phyloP scores from a whole-genome alignment of 441 rosid genomes.

The Pelargonium australe region DNA sequence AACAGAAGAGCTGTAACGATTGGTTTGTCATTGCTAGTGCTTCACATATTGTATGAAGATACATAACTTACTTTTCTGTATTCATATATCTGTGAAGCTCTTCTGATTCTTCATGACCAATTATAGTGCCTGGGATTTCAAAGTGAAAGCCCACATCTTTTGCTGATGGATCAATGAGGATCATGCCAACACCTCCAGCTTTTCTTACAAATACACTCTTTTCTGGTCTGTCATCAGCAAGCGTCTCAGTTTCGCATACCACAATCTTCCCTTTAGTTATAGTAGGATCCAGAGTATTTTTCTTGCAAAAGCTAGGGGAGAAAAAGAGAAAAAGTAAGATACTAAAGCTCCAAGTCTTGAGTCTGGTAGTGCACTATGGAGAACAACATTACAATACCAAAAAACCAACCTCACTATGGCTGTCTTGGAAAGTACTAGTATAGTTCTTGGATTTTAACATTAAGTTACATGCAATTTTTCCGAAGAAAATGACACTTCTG shows the following conservation, averaged over 20 bases:
- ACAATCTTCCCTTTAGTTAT: conserved; percentile 42
- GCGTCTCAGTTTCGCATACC: conserved; percentile 30
- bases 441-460: too few species aligned
- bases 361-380: too few species aligned
- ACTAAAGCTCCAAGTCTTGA: background rate
- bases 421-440: too few species aligned
- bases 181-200: conserved; percentile 46
- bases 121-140: conserved; percentile 30
- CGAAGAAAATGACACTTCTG: too few species aligned
- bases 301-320: conserved; percentile 42
- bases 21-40: background rate
- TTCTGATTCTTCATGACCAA: conserved; percentile 34
- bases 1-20: background rate
- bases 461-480: too few species aligned
- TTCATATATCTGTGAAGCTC: conserved; percentile 35
- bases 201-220: conserved; percentile 30
- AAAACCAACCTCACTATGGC: too few species aligned
- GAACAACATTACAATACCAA: too few species aligned
- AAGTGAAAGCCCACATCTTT: conserved; percentile 37
- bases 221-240: conserved; percentile 23
- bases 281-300: conserved; percentile 32
- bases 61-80: conserved; percentile 28
- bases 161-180: conserved; percentile 30
- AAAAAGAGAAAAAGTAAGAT: background rate
- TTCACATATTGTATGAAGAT: background rate